Base-by-base conservation (phyloP, 106 monocot species). In the Gastrodia elata region DNA sequence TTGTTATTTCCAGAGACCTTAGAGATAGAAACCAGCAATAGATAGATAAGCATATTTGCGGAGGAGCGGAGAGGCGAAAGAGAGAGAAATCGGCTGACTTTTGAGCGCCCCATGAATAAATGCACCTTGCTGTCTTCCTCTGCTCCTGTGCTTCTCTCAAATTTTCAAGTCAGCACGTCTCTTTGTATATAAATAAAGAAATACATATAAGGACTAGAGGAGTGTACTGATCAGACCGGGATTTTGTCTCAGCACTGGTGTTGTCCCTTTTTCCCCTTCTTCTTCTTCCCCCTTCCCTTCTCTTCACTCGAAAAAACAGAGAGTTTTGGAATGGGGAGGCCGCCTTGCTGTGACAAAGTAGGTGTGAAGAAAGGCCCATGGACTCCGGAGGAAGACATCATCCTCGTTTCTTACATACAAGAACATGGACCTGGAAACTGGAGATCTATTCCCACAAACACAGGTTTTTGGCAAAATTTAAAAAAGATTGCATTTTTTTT, bases 311-410 rank as follows among this genome's bases (percentile, higher is more conserved):
- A 24, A 9, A 44, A 35, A 42, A 2, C 35, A 15, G 65, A 46
- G 8, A n/a, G 36, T 39, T 36, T 43, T 9, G 48, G 52, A 40
- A 89, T 89, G 89, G 89, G 85, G 36, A 89, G 89, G 52, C 81
- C 86, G 32, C 89, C 89, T 44, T 89, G 88, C 65, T 85, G 89
- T 74, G 85, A 86, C 13, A 89, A 86, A 33, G 39, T 65, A 43
- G 85, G 85, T 5, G 83, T 89, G 59, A 89, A 89, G 88, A 89
- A 85, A 79, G 85, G 88, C 33, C 91, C 91, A 20, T 91, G 91
- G 91, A 91, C 91, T 38, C 87, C 87, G n/a, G 82, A 91, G 52
- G 91, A 91, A 55, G 91, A 91, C 76, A 80, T 87, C 80, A 80
- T 88, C 64, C 65, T 89, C 33, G 82, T 89, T 22, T 83, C 88